Conservation (phyloP, 352 stramenopile genomes). For the Phytophthora tentaculata region DNA sequence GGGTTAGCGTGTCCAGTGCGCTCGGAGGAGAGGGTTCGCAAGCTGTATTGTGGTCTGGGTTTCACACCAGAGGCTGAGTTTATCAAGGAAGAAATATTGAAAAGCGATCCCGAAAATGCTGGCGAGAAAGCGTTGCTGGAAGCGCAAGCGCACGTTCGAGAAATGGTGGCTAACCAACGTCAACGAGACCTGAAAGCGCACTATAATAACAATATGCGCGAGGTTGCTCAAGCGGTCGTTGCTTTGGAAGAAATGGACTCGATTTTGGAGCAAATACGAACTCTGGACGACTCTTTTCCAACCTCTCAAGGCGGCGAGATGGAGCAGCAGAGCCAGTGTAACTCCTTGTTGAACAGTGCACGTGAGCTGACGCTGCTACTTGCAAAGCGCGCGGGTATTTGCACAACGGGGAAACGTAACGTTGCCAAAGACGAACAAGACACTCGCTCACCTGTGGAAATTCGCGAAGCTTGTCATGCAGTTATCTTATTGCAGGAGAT, state of each 20-base stretch:
- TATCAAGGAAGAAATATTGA: conserved; percentile 64
- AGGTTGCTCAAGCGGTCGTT: conserved; percentile 58
- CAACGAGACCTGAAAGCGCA: conserved; percentile 61
- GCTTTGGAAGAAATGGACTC: conserved; percentile 70
- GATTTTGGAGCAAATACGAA: conserved; percentile 43
- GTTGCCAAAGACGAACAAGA: conserved; percentile 52
- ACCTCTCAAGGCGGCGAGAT: not conserved
- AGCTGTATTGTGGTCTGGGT: conserved; percentile 61
- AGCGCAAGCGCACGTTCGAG: conserved; percentile 52
- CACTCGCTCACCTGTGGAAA: conserved; percentile 53
- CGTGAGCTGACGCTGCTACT: conserved; percentile 54
- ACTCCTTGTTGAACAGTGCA: conserved; percentile 38
- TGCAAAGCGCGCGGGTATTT: conserved; percentile 69
- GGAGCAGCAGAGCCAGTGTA: conserved; percentile 23
- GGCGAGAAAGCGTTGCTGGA: conserved; percentile 69
- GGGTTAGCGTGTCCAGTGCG: conserved; percentile 61
- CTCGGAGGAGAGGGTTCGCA: conserved; percentile 43
- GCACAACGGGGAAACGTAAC: conserved; percentile 67
- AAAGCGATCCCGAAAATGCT: conserved; percentile 68
- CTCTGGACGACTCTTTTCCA: conserved; percentile 38
- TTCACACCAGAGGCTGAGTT: conserved; percentile 58
- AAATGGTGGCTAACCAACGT: conserved; percentile 52
- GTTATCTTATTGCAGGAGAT: conserved; percentile 36
- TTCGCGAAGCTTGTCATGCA: conserved; percentile 15
- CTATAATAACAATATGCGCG: conserved; percentile 64